phyloP scores from a whole-genome alignment of 805 yeast species.

The Barnettozyma vustinii region DNA sequence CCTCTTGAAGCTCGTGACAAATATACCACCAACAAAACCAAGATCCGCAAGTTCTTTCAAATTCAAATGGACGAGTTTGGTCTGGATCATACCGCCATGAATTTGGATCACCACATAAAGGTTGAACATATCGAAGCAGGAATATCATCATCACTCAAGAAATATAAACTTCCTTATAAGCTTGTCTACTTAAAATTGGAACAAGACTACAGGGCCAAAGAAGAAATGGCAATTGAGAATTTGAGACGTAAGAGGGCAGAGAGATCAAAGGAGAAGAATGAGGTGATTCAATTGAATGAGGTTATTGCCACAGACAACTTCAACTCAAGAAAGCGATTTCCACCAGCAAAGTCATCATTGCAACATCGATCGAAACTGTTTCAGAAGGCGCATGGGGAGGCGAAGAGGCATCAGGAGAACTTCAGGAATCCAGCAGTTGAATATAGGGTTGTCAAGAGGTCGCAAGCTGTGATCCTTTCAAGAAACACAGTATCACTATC shows the following conservation, averaged over 20 bases:
- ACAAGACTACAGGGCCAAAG: slow-evolving; percentile 29
- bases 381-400: slow-evolving; percentile 22
- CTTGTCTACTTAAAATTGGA: slow-evolving; percentile 30
- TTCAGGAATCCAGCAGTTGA: slow-evolving; percentile 18
- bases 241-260: slow-evolving; percentile 28
- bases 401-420: slow-evolving; percentile 11
- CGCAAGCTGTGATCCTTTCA: neutral
- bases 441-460: neutral
- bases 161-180: slow-evolving; percentile 31
- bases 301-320: slow-evolving; percentile 16
- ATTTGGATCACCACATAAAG: slow-evolving; percentile 16
- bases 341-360: neutral
- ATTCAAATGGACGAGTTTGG: slow-evolving; percentile 16
- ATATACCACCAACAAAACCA: slow-evolving; percentile 21
- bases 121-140: slow-evolving; percentile 4
- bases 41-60: slow-evolving; percentile 18
- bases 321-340: neutral
- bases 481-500: neutral
- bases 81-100: slow-evolving; percentile 8
- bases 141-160: slow-evolving; percentile 12
- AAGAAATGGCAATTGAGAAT: slow-evolving; percentile 30
- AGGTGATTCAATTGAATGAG: slow-evolving; percentile 22
- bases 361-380: slow-evolving; percentile 21
- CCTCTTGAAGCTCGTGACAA: slow-evolving; percentile 30
- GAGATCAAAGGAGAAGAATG: slow-evolving; percentile 28